Percentiles rank a stretch among this genome's conserved stretches.
Conservation (phyloP, 1,139 yeast genomes). For the Yamadazyma spencermartinsiae region DNA sequence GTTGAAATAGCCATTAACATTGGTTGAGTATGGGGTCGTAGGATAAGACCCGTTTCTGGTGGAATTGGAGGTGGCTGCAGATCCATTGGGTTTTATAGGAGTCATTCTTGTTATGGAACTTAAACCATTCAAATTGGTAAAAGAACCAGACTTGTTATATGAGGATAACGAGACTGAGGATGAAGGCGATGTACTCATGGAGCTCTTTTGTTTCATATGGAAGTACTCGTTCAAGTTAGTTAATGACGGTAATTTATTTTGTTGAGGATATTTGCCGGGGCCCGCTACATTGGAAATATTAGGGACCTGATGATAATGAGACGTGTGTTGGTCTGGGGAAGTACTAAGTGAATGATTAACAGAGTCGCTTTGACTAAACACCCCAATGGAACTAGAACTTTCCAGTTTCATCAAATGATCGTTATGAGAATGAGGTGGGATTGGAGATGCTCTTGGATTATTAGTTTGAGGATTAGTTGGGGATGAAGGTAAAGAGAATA, state of each 20-base stretch:
- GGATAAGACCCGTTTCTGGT: constrained; percentile 14
- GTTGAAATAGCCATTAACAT: constrained; percentile 15
- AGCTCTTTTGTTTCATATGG: constrained; percentile 20
- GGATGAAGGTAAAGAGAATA: constrained; percentile 28
- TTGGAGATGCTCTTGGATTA: constrained; percentile 1
- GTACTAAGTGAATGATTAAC: constrained; percentile 33
- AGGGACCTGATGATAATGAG: constrained; percentile 2
- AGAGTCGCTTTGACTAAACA: constrained; percentile 22
- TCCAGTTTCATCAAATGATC: constrained; percentile 14
- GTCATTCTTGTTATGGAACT: constrained; percentile 39
- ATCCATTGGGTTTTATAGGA: constrained; percentile 30
- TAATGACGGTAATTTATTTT: constrained; percentile 22
- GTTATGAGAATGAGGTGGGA: constrained; percentile 3
- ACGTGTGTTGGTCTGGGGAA: constrained; percentile 27
- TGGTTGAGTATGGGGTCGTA: constrained; percentile 15
- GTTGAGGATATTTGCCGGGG: not conserved
- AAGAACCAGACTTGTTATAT: constrained; percentile 10
- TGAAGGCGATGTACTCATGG: constrained; percentile 7
- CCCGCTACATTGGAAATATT: not conserved
- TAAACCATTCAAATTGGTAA: constrained; percentile 18
- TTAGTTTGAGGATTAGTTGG: constrained; percentile 20
- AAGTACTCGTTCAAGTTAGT: constrained; percentile 36
- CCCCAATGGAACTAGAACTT: constrained; percentile 19
- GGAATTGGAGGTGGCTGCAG: constrained; percentile 5
- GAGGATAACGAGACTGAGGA: constrained; percentile 7